Percentiles rank a stretch among this genome's conserved stretches.
Conservation (phyloP, 78 protist species). For the Dictyostelium purpureum region DNA sequence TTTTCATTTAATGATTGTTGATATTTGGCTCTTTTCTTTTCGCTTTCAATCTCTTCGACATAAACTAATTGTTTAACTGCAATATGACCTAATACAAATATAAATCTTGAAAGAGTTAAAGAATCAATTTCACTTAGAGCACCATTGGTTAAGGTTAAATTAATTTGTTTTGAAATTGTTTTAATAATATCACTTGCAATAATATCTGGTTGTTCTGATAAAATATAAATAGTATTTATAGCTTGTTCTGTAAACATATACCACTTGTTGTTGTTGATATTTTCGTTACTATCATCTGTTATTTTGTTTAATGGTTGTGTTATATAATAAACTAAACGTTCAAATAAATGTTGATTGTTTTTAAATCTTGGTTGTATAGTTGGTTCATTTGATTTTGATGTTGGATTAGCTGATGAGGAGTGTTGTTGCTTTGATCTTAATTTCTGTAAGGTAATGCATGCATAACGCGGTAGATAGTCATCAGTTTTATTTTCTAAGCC, state of each 20-base stretch:
- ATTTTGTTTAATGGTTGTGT: background rate
- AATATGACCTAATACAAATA: constrained; percentile 86
- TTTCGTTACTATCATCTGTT: background rate
- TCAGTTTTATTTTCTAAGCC: constrained; percentile 27
- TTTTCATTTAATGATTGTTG: background rate
- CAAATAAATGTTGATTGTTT: constrained; percentile 38
- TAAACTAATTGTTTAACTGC: constrained; percentile 81
- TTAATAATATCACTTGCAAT: background rate
- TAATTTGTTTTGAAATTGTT: background rate
- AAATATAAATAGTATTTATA: constrained; percentile 52
- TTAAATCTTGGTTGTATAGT: background rate
- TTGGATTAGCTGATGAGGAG: background rate
- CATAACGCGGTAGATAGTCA: constrained; percentile 6
- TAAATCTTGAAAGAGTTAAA: constrained; percentile 10
- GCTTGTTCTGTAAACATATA: constrained; percentile 74
- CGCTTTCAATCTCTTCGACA: constrained; percentile 61
- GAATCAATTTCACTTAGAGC: background rate
- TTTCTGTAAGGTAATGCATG: constrained; percentile 69
- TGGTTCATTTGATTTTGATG: background rate
- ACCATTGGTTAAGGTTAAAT: background rate
- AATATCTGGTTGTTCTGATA: constrained; percentile 76
- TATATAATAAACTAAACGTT: background rate
- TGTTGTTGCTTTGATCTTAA: background rate
- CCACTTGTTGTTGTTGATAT: constrained; percentile 11
- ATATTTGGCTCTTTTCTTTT: background rate